Conservation (phyloP, 2,329 filamentous ascomycete genomes). For the Cladosporium sp. region DNA sequence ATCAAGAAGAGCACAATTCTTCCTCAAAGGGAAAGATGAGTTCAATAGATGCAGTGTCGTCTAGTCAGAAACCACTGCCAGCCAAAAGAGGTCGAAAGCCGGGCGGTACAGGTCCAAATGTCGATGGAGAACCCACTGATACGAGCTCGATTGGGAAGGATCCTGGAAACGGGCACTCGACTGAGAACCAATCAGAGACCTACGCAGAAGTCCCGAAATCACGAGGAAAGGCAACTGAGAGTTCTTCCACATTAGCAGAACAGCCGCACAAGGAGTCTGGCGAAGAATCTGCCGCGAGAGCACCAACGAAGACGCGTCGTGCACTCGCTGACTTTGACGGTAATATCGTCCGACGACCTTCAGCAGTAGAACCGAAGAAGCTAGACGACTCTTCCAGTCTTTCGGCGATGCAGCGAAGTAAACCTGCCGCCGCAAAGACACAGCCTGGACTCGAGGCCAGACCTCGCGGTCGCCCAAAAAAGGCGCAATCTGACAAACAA, state of each 20-base stretch:
- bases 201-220: no score
- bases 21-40: no score
- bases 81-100: conserved; percentile 1
- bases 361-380: neutral
- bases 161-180: no score
- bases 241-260: neutral
- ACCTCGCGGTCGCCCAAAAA: neutral
- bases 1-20: no score
- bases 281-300: neutral
- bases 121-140: neutral
- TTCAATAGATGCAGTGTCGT: no score
- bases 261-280: neutral
- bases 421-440: no score
- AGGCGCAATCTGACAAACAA: neutral
- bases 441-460: neutral
- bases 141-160: no score
- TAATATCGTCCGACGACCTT: neutral
- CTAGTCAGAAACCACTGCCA: no score
- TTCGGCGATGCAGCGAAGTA: neutral
- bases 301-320: neutral
- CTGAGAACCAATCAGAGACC: no score
- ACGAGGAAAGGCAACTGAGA: neutral
- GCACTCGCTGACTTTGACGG: conserved; percentile 4
- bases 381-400: neutral
- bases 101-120: neutral